Percentiles rank a stretch among this genome's conserved stretches.
These are phyloP conservation scores for Penicillium olsonii DNA, from an alignment of 2,329 filamentous ascomycete genomes.

Conservation along the genomic window DNA sequence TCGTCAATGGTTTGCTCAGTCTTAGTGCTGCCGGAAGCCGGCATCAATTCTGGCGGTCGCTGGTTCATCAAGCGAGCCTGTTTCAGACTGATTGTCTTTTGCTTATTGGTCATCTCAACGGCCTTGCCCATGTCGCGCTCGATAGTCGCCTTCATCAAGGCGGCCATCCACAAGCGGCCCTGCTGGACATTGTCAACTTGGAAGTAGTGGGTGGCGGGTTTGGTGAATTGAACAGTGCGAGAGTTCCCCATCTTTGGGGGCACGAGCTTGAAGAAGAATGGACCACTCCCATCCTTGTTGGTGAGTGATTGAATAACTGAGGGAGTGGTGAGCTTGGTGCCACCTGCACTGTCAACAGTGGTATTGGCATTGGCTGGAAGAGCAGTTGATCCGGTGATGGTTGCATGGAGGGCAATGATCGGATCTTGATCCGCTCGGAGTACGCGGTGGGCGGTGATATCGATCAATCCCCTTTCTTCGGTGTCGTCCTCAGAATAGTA, in stretches of 20 bases:
- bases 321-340: conserved; percentile 30
- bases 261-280: conserved; percentile 98
- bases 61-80: conserved; percentile 88
- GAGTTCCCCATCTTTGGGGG: conserved; percentile 85
- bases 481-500: conserved; percentile 93
- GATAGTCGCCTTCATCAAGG: conserved; percentile 97
- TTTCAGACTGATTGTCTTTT: conserved; percentile 89
- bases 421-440: conserved; percentile 89
- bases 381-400: conserved; percentile 80
- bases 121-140: conserved; percentile 78
- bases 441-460: conserved; percentile 97
- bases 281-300: conserved; percentile 58
- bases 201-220: conserved; percentile 96
- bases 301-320: conserved; percentile 34
- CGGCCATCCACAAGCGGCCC: conserved; percentile 96
- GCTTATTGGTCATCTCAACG: conserved; percentile 90
- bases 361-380: conserved; percentile 50
- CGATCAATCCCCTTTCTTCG: conserved; percentile 92
- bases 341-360: conserved; percentile 33
- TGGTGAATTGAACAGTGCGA: conserved; percentile 93
- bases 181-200: conserved; percentile 87
- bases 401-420: conserved; percentile 86
- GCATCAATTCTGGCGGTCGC: conserved; percentile 85
- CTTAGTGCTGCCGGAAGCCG: conserved; percentile 37
- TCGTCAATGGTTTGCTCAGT: conserved; percentile 20